Evolutionary conservation across 345 rosid species (phyloP).

Genomic region (Adansonia digitata): DNA sequence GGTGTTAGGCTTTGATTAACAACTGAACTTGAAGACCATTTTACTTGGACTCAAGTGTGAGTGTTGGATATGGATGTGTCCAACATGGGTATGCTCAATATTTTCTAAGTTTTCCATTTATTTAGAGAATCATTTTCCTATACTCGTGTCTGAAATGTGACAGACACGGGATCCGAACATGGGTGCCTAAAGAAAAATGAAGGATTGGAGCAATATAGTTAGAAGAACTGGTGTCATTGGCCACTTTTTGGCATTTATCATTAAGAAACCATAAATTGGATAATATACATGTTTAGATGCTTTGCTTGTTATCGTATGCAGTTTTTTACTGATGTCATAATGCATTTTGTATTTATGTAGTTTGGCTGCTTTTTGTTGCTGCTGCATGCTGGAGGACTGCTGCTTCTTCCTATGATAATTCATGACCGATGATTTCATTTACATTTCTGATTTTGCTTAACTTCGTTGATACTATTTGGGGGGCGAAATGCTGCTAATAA

Average conservation of each 20-base stretch:
- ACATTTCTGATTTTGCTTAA: slow-evolving; percentile 24
- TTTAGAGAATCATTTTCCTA: too few relatives aligned
- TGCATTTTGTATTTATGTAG: slow-evolving; percentile 22
- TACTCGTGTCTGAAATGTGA: too few relatives aligned
- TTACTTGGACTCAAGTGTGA: too few relatives aligned
- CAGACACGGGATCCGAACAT: too few relatives aligned
- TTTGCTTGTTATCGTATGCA: background rate
- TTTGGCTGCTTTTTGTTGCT: slow-evolving; percentile 47
- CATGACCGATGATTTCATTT: background rate
- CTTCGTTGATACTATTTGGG: slow-evolving; percentile 41
- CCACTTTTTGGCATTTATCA: background rate
- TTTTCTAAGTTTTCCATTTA: too few relatives aligned
- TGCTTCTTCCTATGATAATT: slow-evolving; percentile 29
- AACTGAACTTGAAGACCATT: background rate
- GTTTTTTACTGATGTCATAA: slow-evolving; percentile 10
- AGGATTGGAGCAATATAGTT: too few relatives aligned
- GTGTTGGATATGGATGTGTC: too few relatives aligned
- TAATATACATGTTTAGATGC: background rate
- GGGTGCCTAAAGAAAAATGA: too few relatives aligned
- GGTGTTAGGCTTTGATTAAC: background rate
- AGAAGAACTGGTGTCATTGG: background rate
- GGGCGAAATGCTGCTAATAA: slow-evolving; percentile 39
- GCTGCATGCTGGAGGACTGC: slow-evolving; percentile 47
- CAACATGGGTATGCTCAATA: too few relatives aligned
- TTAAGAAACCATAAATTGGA: background rate